Evolutionary conservation across 2,329 filamentous ascomycete genomes (phyloP), one percentile per base, ranked within the genome.

Genomic region (Orbilia ellipsospora): DNA sequence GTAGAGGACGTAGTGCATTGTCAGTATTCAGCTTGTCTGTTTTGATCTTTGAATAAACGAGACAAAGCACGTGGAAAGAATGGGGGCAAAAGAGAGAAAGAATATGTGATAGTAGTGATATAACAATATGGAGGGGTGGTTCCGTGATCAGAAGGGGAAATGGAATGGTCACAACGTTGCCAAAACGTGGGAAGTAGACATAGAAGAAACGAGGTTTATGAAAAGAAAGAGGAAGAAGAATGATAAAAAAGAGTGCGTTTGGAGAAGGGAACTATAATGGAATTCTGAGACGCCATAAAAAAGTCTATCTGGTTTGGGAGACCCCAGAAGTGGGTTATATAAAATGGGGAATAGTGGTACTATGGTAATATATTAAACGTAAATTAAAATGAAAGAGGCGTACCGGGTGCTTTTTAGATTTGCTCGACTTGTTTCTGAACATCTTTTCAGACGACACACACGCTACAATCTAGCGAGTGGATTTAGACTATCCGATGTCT

Each of bases 1-100:
- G 12, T 66, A 42, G 31, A 73, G 55, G 16, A 56, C 23, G 63
- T 74, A 67, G 31, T 74, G 63, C 70, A 74, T 74, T 20, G 62
- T 67, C 26, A 68, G 62, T 36, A 20, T 36, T 36, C 31, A 36
- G 31, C 8, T 36, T 10, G 31, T 36, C 31, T 23, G 31, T 10
- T 36, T 10, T 40, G 15, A 23, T 16, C 28, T 42, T 57, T 64
- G 26, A 42, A 8, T 42, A n/a, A 36, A 28, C 23, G 45, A 28
- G 31, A 42, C 2, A 12, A 12, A 23, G 28, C 63, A 67, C 59
- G 63, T 59, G 63, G 36, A 31, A 55, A 18, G 2, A 18, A 48
- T 48, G 1, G 8, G 44, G 16, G 44, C 10, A 48, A 48, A n/a
- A 15, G 44, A 2, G 7, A 48, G 44, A 15, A n/a, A 48, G 31